phyloP scores from a whole-genome alignment of 352 stramenopile species.

The Phytophthora hibernalis region DNA sequence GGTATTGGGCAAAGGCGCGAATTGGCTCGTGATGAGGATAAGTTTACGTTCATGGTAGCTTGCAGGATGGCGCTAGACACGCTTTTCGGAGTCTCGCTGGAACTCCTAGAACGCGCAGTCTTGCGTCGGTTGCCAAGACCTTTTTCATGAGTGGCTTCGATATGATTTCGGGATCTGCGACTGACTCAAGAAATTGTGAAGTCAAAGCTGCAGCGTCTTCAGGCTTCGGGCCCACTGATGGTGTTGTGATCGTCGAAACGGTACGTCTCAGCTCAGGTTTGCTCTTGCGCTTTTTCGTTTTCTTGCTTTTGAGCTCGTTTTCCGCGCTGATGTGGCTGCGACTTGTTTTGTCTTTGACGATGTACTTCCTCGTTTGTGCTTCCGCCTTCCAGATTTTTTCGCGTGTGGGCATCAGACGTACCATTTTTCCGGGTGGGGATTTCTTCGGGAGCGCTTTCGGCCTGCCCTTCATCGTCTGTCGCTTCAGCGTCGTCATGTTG shows the following conservation, averaged over 20 bases:
- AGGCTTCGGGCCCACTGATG: constrained; percentile 6
- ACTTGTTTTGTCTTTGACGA: constrained; percentile 30
- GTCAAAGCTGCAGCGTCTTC: constrained; percentile 9
- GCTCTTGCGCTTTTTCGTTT: constrained; percentile 26
- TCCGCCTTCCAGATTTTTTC: constrained; percentile 33
- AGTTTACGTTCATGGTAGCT: constrained; percentile 14
- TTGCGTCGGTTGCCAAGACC: constrained; percentile 6
- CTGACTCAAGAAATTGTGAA: neutral
- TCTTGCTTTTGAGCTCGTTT: constrained; percentile 40
- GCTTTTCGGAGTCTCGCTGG: constrained; percentile 20
- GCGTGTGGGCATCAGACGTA: neutral
- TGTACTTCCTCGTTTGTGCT: constrained; percentile 10
- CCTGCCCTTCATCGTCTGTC: constrained; percentile 27
- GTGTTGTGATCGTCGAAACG: constrained; percentile 4
- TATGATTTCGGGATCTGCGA: neutral
- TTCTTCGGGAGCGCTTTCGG: constrained; percentile 48
- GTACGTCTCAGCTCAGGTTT: constrained; percentile 22
- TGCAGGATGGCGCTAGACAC: constrained; percentile 27
- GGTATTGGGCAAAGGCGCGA: constrained; percentile 11
- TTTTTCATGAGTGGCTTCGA: constrained; percentile 11
- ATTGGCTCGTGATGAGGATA: constrained; percentile 6
- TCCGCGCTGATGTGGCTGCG: constrained; percentile 5
- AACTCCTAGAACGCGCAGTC: constrained; percentile 13
- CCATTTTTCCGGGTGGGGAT: constrained; percentile 13
- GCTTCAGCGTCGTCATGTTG: neutral